phyloP scores from a whole-genome alignment of 345 rosid species.

The Arabidopsis suecica region DNA sequence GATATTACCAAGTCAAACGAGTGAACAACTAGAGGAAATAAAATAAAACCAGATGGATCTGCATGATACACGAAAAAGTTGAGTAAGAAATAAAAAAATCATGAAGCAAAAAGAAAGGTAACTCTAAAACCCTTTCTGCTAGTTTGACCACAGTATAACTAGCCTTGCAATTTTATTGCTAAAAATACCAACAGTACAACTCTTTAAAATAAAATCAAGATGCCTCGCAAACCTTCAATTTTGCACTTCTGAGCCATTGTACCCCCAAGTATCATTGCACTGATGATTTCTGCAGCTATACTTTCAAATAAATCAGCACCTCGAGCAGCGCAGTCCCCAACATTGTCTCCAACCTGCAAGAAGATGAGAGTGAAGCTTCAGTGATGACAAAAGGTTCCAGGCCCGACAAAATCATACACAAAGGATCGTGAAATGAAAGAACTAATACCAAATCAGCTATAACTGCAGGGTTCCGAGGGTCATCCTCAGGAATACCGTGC shows the following conservation, averaged over 20 bases:
- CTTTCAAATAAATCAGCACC: conserved; percentile 99
- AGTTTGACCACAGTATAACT: conserved; percentile 3
- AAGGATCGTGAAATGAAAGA: neutral
- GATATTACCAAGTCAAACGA: conserved; percentile 95
- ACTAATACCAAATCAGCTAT: conserved; percentile 93
- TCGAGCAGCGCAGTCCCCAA: conserved; percentile 99
- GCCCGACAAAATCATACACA: neutral
- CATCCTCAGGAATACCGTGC: conserved; percentile 99
- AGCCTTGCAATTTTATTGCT: neutral
- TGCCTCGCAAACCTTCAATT: conserved; percentile 63
- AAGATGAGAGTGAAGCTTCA: conserved; percentile 11
- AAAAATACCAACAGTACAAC: too few relatives aligned
- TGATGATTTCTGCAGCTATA: conserved; percentile 98
- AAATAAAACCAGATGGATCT: conserved; percentile 97
- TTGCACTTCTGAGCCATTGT: conserved; percentile 96
- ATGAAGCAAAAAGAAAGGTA: conserved; percentile 14
- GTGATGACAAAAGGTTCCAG: neutral
- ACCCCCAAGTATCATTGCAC: conserved; percentile 99
- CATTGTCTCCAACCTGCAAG: conserved; percentile 95
- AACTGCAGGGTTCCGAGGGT: conserved; percentile 98
- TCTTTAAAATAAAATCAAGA: neutral
- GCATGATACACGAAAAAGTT: conserved; percentile 44
- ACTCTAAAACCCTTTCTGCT: neutral
- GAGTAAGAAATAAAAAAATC: conserved; percentile 5
- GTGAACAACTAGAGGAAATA: conserved; percentile 95